These are phyloP conservation scores for Dothistroma septosporum DNA, from an alignment of 2,329 filamentous ascomycete genomes.

Conservation along the genomic window DNA sequence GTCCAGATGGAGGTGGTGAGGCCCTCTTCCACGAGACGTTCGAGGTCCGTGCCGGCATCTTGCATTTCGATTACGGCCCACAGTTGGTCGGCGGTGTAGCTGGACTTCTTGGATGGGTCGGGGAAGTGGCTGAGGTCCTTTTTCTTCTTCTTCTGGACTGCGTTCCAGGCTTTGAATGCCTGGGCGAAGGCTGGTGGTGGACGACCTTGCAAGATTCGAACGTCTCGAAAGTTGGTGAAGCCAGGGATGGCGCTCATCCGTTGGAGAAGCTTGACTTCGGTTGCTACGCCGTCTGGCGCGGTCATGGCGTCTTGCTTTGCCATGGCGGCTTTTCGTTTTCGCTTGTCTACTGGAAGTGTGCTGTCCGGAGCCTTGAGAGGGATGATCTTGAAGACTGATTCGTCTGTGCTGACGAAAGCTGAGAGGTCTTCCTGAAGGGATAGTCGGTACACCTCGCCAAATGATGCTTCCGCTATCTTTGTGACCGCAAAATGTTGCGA, in stretches of 20 bases:
- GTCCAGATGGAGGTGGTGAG: slow-evolving; percentile 39
- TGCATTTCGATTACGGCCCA: slow-evolving; percentile 65
- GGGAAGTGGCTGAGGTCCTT: slow-evolving; percentile 49
- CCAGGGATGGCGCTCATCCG: slow-evolving; percentile 57
- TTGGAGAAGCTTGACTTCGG: slow-evolving; percentile 52
- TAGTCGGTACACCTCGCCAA: slow-evolving; percentile 62
- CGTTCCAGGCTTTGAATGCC: slow-evolving; percentile 47
- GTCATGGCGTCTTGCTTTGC: slow-evolving; percentile 44
- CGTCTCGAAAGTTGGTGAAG: slow-evolving; percentile 59
- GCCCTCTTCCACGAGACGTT: slow-evolving; percentile 36
- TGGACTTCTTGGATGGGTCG: slow-evolving; percentile 52
- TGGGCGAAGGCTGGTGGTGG: slow-evolving; percentile 49
- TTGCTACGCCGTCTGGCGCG: slow-evolving; percentile 41
- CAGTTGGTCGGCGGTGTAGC: slow-evolving; percentile 53
- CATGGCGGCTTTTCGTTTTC: slow-evolving; percentile 46
- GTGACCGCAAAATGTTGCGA: slow-evolving; percentile 47
- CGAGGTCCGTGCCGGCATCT: slow-evolving; percentile 58
- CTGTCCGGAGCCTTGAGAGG: slow-evolving; percentile 37
- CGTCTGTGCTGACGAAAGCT: slow-evolving; percentile 34
- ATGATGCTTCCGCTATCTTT: slow-evolving; percentile 64
- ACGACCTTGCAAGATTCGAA: slow-evolving; percentile 55
- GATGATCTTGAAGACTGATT: slow-evolving; percentile 48
- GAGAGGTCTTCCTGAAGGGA: slow-evolving; percentile 33
- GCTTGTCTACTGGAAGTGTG: slow-evolving; percentile 44
- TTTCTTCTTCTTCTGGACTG: slow-evolving; percentile 37